phyloP scores from a whole-genome alignment of 371 early-diverging fungal genomes.

The Entomophthora muscae region DNA sequence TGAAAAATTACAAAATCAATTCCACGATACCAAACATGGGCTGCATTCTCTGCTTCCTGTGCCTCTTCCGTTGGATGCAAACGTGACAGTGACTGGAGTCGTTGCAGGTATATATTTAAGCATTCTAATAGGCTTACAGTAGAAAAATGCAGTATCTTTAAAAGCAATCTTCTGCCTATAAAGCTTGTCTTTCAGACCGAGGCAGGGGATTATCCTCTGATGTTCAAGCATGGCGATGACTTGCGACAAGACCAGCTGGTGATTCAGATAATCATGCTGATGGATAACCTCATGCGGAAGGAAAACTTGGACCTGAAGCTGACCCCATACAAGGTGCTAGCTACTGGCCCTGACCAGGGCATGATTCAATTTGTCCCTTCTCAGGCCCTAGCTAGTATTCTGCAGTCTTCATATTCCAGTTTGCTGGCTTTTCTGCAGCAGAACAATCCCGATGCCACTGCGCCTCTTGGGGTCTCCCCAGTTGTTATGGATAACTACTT shows the following conservation, averaged over 20 bases:
- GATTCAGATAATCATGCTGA: slow-evolving; percentile 85
- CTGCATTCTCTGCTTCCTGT: slow-evolving; percentile 55
- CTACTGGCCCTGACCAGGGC: slow-evolving; percentile 81
- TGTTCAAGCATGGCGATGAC: slow-evolving; percentile 94
- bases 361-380: slow-evolving; percentile 77
- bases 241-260: slow-evolving; percentile 94
- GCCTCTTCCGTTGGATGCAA: slow-evolving; percentile 76
- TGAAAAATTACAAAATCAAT: slow-evolving; percentile 46
- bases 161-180: slow-evolving; percentile 75
- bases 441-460: slow-evolving; percentile 42
- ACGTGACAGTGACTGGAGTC: slow-evolving; percentile 64
- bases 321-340: slow-evolving; percentile 86
- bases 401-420: slow-evolving; percentile 68
- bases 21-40: slow-evolving; percentile 67
- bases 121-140: background rate
- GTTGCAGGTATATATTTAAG: slow-evolving; percentile 33
- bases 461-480: slow-evolving; percentile 47
- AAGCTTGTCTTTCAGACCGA: slow-evolving; percentile 64
- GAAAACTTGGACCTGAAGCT: slow-evolving; percentile 86
- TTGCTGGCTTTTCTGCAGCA: slow-evolving; percentile 57
- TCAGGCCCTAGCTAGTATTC: slow-evolving; percentile 66
- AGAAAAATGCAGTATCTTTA: slow-evolving; percentile 77
- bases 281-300: slow-evolving; percentile 81
- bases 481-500: slow-evolving; percentile 87
- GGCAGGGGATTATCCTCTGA: slow-evolving; percentile 62